phyloP scores from a whole-genome alignment of 352 stramenopile genomes.

The Phytophthora boehmeriae region DNA sequence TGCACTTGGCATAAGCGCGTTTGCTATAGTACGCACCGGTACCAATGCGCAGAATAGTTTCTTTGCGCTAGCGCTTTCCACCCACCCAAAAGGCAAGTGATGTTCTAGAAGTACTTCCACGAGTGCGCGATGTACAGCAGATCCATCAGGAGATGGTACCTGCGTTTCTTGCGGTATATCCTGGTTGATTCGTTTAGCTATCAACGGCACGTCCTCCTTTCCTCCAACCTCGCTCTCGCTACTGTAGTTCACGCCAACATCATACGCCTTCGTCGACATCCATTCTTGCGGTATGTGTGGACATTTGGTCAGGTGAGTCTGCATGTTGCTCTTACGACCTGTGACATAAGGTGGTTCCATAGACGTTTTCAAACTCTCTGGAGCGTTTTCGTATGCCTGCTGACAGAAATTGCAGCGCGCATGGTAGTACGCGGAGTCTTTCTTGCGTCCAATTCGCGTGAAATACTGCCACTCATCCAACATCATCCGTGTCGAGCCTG shows the following conservation, averaged over 20 bases:
- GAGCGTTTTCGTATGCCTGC: constrained; percentile 61
- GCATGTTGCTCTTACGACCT: constrained; percentile 84
- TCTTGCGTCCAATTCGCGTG: constrained; percentile 74
- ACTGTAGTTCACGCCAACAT: constrained; percentile 6
- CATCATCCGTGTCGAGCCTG: constrained; percentile 45
- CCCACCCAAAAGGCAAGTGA: constrained; percentile 67
- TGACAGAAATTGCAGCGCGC: constrained; percentile 86
- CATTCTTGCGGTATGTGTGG: constrained; percentile 67
- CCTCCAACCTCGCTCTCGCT: not conserved
- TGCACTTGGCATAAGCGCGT: constrained; percentile 35
- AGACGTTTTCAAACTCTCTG: constrained; percentile 45
- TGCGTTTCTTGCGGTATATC: constrained; percentile 4
- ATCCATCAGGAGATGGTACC: constrained; percentile 11
- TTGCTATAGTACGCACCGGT: constrained; percentile 9
- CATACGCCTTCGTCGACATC: constrained; percentile 26
- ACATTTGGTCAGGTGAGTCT: constrained; percentile 83
- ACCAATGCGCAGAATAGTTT: constrained; percentile 49
- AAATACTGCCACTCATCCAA: constrained; percentile 85
- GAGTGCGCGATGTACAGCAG: constrained; percentile 39
- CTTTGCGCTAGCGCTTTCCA: constrained; percentile 55
- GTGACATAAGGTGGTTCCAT: constrained; percentile 71
- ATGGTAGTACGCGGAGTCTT: constrained; percentile 76
- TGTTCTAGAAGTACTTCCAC: constrained; percentile 71
- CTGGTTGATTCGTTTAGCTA: constrained; percentile 27
- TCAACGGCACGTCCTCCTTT: constrained; percentile 15